Conservation (phyloP, 2,329 filamentous ascomycete species). For the Alternaria triticimaculans region DNA sequence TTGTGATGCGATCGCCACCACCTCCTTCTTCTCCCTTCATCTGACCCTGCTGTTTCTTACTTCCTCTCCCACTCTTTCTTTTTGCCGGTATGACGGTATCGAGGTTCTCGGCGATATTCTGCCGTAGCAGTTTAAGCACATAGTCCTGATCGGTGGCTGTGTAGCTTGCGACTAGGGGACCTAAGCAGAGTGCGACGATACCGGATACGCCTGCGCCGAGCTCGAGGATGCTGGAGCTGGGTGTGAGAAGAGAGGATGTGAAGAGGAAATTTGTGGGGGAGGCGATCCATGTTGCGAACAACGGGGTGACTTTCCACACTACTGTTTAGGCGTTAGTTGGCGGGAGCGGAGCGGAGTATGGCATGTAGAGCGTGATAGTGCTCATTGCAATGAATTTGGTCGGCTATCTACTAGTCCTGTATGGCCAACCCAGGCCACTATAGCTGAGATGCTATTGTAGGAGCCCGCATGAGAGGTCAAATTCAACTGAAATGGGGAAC, state of each 20-base stretch:
- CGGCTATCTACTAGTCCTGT: background rate
- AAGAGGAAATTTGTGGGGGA: slow-evolving; percentile 69
- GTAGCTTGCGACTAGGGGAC: slow-evolving; percentile 67
- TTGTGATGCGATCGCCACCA: slow-evolving; percentile 12
- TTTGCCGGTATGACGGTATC: slow-evolving; percentile 13
- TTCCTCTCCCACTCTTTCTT: slow-evolving; percentile 16
- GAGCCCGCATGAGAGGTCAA: slow-evolving; percentile 31
- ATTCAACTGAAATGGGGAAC: slow-evolving; percentile 16
- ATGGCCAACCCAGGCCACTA: background rate
- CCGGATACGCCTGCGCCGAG: slow-evolving; percentile 89
- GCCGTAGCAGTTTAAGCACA: slow-evolving; percentile 75
- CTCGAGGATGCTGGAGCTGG: slow-evolving; percentile 71
- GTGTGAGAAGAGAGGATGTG: slow-evolving; percentile 59
- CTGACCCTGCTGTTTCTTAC: slow-evolving; percentile 31
- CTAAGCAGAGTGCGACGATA: slow-evolving; percentile 74
- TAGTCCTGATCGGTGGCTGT: slow-evolving; percentile 89
- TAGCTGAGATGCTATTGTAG: background rate
- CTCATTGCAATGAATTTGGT: background rate
- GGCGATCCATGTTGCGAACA: slow-evolving; percentile 81
- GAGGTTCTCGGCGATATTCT: slow-evolving; percentile 74
- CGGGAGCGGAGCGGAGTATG: background rate
- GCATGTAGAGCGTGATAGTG: background rate
- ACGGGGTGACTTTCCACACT: slow-evolving; percentile 88
- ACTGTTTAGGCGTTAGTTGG: slow-evolving; percentile 58
- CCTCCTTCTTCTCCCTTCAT: background rate